Evolutionary conservation across 805 yeast species (phyloP).

Genomic region (Candida qinlingensis): DNA sequence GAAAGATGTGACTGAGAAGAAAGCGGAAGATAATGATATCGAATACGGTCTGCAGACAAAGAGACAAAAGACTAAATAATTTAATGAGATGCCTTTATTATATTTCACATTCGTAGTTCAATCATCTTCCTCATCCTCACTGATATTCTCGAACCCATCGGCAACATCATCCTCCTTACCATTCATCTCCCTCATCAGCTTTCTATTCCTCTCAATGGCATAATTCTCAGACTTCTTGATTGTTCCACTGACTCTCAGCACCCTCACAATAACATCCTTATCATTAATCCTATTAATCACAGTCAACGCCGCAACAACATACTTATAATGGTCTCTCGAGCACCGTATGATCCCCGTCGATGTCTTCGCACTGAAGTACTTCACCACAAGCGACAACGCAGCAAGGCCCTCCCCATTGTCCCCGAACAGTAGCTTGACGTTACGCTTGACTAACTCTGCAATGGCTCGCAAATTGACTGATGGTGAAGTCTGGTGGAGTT

Average conservation of each 20-base stretch:
- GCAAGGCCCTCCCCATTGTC: slow-evolving; percentile 69
- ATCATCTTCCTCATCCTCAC: slow-evolving; percentile 9
- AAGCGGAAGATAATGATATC: slow-evolving; percentile 8
- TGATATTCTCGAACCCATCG: slow-evolving; percentile 5
- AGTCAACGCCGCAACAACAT: slow-evolving; percentile 63
- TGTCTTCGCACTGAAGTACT: slow-evolving; percentile 77
- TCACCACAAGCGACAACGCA: slow-evolving; percentile 54
- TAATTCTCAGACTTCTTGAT: slow-evolving; percentile 76
- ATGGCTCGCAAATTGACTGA: slow-evolving; percentile 45
- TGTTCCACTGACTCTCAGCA: slow-evolving; percentile 77
- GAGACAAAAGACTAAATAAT: slow-evolving; percentile 11
- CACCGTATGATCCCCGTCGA: slow-evolving; percentile 83
- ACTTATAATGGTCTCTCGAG: slow-evolving; percentile 54
- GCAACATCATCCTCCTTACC: slow-evolving; percentile 13
- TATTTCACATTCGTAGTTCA: neutral
- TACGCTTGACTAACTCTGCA: slow-evolving; percentile 46
- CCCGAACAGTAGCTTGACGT: slow-evolving; percentile 65
- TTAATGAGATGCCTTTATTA: neutral
- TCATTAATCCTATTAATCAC: slow-evolving; percentile 48
- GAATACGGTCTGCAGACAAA: slow-evolving; percentile 23
- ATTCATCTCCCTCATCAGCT: slow-evolving; percentile 19
- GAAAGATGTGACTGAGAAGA: slow-evolving; percentile 22
- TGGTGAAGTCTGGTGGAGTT: slow-evolving; percentile 45
- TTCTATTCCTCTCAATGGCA: slow-evolving; percentile 47
- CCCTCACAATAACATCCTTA: slow-evolving; percentile 43